Evolutionary conservation across 345 rosid species (phyloP), one percentile per base, ranked within the genome.

Genomic region (Trapa incisa): DNA sequence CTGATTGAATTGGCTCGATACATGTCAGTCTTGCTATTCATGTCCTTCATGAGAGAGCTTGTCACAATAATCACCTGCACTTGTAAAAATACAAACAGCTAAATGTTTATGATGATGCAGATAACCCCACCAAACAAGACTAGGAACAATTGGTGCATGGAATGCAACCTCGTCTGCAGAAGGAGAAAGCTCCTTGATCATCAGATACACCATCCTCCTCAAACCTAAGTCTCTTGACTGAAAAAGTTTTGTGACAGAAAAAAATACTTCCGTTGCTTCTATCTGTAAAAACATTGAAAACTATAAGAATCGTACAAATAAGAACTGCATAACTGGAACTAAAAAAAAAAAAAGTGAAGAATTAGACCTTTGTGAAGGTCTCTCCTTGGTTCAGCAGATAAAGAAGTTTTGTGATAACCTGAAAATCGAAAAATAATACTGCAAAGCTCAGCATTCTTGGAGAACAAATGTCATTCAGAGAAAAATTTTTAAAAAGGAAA

Each of bases 21-120:
- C 97, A 87, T 89, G 75, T 94, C 99, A 17, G 91, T 94, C 83
- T 94, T 94, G 84, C 99, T 89, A 74, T 83, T 94, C 99, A 91
- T 94, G 81, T 94, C 99, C 81, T 89, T 94, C 99, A 94, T 91
- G 6, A 94, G 85, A 65, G 96, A 94, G 85, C 97, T 94, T 56
- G 99, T 94, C 58, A 94, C 99, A 68, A 94, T 94, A 66, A 94
- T 94, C 73, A 94, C 99, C 99, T 94, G 38, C 58, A 0, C 1
- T 35, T 12, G 52, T 43, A 47, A n/a, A 3, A 1, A 61, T 38
- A 7, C 63, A 58, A 8, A 58, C 35, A 65, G 14, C 14, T 22
- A 47, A 65, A 22, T 4, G 11, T 32, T 58, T 58, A 58, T 58
- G 63, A 58, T 6, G 35, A 32, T 32, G 63, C 63, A 32, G 13